Conservation (phyloP, 1,284 basidiomycete genomes). For the Microbotryomycetes sp. region DNA sequence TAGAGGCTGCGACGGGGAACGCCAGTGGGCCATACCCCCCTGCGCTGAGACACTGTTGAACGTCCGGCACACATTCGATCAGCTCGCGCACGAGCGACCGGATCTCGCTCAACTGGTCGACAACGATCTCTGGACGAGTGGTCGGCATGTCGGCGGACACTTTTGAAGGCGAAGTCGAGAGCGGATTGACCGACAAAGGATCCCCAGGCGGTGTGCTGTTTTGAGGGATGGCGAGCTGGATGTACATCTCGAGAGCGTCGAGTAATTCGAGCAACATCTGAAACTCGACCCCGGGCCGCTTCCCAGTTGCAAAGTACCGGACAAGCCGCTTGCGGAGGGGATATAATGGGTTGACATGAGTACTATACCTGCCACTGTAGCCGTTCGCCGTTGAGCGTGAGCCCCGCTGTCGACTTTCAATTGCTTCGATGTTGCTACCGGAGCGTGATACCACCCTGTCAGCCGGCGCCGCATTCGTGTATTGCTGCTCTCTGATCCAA, state of each 20-base stretch:
- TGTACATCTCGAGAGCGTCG: constrained; percentile 58
- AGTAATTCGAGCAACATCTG: constrained; percentile 53
- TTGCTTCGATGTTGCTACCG: background rate
- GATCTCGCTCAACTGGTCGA: constrained; percentile 14
- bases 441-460: background rate
- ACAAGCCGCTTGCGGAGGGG: constrained; percentile 27
- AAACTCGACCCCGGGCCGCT: constrained; percentile 13
- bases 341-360: constrained; percentile 16
- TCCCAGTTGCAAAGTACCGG: constrained; percentile 6
- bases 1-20: background rate
- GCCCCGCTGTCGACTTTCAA: background rate
- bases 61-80: constrained; percentile 24
- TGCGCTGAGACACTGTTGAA: constrained; percentile 16
- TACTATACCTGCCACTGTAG: too few species aligned
- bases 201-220: too few species aligned
- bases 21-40: constrained; percentile 27
- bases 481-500: background rate
- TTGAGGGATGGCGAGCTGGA: constrained; percentile 19
- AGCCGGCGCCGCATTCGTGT: background rate
- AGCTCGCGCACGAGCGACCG: constrained; percentile 22
- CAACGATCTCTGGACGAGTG: background rate
- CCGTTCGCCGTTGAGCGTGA: background rate
- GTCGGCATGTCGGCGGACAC: background rate
- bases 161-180: background rate
- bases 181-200: background rate